Evolutionary conservation across 2,329 filamentous ascomycete species (phyloP).

Genomic region (Trichophyton rubrum): DNA sequence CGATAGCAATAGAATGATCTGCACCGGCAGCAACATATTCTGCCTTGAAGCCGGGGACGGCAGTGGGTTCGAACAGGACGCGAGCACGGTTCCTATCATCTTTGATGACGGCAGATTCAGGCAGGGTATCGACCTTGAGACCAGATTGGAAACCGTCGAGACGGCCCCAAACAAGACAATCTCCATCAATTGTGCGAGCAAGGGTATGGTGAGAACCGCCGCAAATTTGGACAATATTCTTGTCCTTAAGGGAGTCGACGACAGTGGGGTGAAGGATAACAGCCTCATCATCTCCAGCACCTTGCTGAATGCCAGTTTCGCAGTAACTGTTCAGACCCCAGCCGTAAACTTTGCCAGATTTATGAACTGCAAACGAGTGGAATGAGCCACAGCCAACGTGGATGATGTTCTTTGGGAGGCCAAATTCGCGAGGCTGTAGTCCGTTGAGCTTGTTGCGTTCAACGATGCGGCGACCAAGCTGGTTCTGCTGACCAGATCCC

Average conservation of each 20-base stretch:
- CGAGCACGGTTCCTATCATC: constrained; percentile 55
- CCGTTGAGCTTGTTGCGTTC: constrained; percentile 46
- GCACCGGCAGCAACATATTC: constrained; percentile 50
- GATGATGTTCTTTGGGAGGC: constrained; percentile 46
- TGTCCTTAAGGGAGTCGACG: constrained; percentile 51
- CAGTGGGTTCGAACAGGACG: constrained; percentile 56
- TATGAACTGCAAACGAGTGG: constrained; percentile 65
- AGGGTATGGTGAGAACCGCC: constrained; percentile 67
- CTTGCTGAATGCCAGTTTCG: constrained; percentile 56
- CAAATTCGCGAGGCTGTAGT: constrained; percentile 45
- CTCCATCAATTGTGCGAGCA: constrained; percentile 41
- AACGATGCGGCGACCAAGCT: constrained; percentile 52
- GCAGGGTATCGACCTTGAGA: constrained; percentile 44
- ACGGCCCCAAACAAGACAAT: constrained; percentile 49
- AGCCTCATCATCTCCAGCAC: constrained; percentile 55
- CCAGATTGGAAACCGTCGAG: constrained; percentile 50
- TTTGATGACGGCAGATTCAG: constrained; percentile 47
- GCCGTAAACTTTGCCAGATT: constrained; percentile 57
- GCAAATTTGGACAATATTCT: constrained; percentile 54
- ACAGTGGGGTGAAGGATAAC: constrained; percentile 59
- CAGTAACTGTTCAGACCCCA: constrained; percentile 86
- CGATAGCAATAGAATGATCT: constrained; percentile 63
- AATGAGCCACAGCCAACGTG: constrained; percentile 60
- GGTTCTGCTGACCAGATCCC: constrained; percentile 56
- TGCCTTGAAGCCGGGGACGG: constrained; percentile 48